Evolutionary conservation across 192 early-diverging fungal species (phyloP).

Genomic region (Rhizophlyctis rosea): DNA sequence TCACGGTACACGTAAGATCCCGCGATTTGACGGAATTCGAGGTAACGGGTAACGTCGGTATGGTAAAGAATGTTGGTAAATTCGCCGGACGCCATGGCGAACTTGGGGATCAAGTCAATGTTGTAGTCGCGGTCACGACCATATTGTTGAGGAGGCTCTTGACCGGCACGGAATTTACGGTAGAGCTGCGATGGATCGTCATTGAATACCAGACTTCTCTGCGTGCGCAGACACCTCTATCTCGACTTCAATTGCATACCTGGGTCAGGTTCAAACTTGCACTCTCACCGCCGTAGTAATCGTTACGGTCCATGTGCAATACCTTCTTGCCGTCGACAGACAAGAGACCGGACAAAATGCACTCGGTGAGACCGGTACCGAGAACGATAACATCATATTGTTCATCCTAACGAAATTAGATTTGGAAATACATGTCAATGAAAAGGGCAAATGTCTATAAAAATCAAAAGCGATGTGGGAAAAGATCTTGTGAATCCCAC

Average conservation of each 20-base stretch:
- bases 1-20: slow-evolving; percentile 91
- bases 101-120: slow-evolving; percentile 99
- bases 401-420: slow-evolving; percentile 47
- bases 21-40: slow-evolving; percentile 94
- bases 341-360: slow-evolving; percentile 60
- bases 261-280: slow-evolving; percentile 96
- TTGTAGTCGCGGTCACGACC: slow-evolving; percentile 84
- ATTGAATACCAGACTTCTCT: not conserved
- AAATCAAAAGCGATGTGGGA: too few species aligned
- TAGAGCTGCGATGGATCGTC: slow-evolving; percentile 39
- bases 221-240: not conserved
- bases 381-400: slow-evolving; percentile 63
- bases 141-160: slow-evolving; percentile 43
- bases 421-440: too few species aligned
- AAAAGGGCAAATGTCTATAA: too few species aligned
- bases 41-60: slow-evolving; percentile 96
- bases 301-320: slow-evolving; percentile 70
- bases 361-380: slow-evolving; percentile 64
- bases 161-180: slow-evolving; percentile 51
- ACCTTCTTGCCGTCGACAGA: slow-evolving; percentile 68
- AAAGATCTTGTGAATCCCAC: too few species aligned
- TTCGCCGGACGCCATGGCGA: slow-evolving; percentile 98
- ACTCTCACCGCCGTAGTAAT: slow-evolving; percentile 97
- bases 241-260: slow-evolving; percentile 42
- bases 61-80: slow-evolving; percentile 95